Conservation (phyloP, 2,329 filamentous ascomycete species). For the Zasmidium citrigriseum region DNA sequence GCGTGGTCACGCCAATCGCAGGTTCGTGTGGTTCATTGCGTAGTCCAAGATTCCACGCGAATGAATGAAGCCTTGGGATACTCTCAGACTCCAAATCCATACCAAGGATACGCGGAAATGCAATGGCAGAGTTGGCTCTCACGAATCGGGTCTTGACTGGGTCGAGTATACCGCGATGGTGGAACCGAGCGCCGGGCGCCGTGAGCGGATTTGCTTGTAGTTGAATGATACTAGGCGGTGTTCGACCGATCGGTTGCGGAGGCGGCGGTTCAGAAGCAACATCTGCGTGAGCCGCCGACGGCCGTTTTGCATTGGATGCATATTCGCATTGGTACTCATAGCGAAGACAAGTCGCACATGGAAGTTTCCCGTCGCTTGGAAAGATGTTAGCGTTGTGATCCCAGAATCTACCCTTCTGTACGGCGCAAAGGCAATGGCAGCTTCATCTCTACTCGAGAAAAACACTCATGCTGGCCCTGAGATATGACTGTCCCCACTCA, state of each 20-base stretch:
- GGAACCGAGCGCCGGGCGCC: slow-evolving; percentile 36
- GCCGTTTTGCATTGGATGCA: slow-evolving; percentile 30
- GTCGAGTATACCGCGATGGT: slow-evolving; percentile 38
- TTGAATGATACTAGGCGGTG: slow-evolving; percentile 32
- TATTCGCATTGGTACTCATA: slow-evolving; percentile 40
- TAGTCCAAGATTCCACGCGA: slow-evolving; percentile 54
- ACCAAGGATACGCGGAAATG: slow-evolving; percentile 56
- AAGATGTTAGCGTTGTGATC: background rate
- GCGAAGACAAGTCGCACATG: slow-evolving; percentile 36
- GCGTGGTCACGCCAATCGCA: slow-evolving; percentile 26
- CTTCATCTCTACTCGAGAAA: too few relatives aligned
- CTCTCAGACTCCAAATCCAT: slow-evolving; percentile 56
- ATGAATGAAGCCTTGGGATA: slow-evolving; percentile 56
- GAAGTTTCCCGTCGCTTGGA: slow-evolving; percentile 33
- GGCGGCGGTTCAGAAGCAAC: slow-evolving; percentile 26
- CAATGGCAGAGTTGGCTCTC: slow-evolving; percentile 47
- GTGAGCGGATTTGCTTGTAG: slow-evolving; percentile 36
- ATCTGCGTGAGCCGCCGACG: slow-evolving; percentile 27
- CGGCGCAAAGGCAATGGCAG: too few relatives aligned
- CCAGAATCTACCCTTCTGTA: too few relatives aligned
- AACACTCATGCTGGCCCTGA: too few relatives aligned
- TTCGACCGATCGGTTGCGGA: slow-evolving; percentile 22
- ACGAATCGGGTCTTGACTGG: slow-evolving; percentile 38
- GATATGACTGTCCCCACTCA: background rate
- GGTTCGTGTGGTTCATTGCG: slow-evolving; percentile 29